Conservation (phyloP, 2,329 filamentous ascomycete species). For the Falciphora oryzae region DNA sequence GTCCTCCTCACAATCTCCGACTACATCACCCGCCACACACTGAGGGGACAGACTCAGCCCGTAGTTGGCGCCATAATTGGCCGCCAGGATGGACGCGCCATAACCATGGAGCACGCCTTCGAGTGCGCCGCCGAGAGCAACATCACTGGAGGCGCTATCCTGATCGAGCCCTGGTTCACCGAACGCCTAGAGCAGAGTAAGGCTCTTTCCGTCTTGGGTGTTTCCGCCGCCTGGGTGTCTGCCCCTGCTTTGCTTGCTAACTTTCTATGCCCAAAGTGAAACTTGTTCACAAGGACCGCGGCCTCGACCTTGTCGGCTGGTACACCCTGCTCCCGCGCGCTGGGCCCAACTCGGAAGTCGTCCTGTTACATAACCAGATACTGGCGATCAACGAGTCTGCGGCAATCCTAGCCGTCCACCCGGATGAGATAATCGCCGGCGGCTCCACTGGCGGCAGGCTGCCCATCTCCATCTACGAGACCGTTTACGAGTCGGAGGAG, state of each 20-base stretch:
- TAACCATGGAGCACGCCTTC: conserved; percentile 90
- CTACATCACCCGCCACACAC: conserved; percentile 85
- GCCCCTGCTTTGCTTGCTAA: conserved; percentile 12
- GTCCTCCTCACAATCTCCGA: conserved; percentile 96
- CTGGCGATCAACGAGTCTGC: conserved; percentile 74
- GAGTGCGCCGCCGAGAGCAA: conserved; percentile 59
- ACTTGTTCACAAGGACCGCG: conserved; percentile 77
- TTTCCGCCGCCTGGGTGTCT: not conserved
- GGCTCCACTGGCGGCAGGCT: conserved; percentile 66
- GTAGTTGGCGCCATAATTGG: conserved; percentile 85
- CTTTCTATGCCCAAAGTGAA: conserved; percentile 54
- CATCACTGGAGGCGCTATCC: conserved; percentile 49
- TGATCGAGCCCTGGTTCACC: conserved; percentile 68
- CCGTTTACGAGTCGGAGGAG: conserved; percentile 67
- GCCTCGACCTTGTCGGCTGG: conserved; percentile 86
- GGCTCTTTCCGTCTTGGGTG: conserved; percentile 24
- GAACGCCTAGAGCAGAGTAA: conserved; percentile 79
- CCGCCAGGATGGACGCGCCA: conserved; percentile 82
- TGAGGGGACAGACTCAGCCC: conserved; percentile 68
- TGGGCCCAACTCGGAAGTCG: conserved; percentile 63
- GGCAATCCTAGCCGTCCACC: conserved; percentile 84
- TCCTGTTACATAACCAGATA: conserved; percentile 74
- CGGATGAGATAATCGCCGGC: conserved; percentile 46
- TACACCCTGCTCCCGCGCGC: conserved; percentile 70
- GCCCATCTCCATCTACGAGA: conserved; percentile 88